Evolutionary conservation across 805 yeast genomes (phyloP), one percentile per base, ranked within the genome.

Genomic region (Metschnikowia bowlesiae): DNA sequence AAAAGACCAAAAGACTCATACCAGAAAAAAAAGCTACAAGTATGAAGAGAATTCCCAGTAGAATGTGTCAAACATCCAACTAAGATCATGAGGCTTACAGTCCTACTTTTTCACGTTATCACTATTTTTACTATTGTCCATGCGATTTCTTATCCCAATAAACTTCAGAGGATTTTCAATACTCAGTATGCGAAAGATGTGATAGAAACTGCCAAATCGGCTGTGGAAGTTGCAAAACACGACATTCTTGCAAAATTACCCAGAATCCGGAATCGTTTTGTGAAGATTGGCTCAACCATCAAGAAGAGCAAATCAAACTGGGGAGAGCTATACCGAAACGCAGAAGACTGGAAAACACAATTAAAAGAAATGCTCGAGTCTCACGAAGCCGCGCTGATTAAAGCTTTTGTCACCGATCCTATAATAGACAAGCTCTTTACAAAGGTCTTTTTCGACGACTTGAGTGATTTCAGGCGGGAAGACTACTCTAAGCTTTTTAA

Each of bases 401-500:
- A 35, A 36, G 39, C 39, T 3, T 10, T 36, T 11, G 46, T 44
- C 34, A 44, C 46, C 14, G 46, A 44, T 16, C 39, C 46, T 6
- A 29, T 29, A 3, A 26, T 13, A 11, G 33, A 28, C 29, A n/a
- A 6, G 11, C 28, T 44, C 11, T 22, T n/a, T 7, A 35, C 16
- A 6, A 29, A 32, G 10, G 16, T 44, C 11, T 7, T 35, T 8
- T 44, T 35, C 13, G 14, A 44, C 22, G 33, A 26, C 11, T 34
- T 44, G n/a, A 13, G 29, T 28, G 46, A 44, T 13, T 44, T 44
- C 6, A 28, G 7, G 8, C 29, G 29, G n/a, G 39, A 34, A 30
- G 16, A 36, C 4, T 44, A 14, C 29, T 35, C 11, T 26, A 44
- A 44, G 28, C 16, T 44, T 6, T 49, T 52, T 42, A 39, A 46